These are phyloP conservation scores for Henningerozyma blattae DNA, from an alignment of 805 yeast species.

Conservation along the genomic window DNA sequence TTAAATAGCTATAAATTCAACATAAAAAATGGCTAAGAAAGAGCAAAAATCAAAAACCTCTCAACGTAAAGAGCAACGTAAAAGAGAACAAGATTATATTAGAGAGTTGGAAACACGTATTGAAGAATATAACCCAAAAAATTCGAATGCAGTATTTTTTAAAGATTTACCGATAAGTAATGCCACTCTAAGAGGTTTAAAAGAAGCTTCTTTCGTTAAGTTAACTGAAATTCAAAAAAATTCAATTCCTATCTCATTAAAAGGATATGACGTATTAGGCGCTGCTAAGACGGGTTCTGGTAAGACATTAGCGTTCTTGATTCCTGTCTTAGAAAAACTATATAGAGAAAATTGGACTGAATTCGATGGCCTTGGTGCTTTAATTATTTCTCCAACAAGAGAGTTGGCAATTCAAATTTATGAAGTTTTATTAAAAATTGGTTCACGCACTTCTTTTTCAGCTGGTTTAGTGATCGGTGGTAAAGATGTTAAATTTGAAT, in stretches of 20 bases:
- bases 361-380: conserved; percentile 78
- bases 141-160: conserved; percentile 36
- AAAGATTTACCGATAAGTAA: conserved; percentile 66
- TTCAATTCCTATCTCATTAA: conserved; percentile 63
- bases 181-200: conserved; percentile 57
- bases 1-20: not conserved
- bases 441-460: conserved; percentile 59
- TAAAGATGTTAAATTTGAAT: conserved; percentile 71
- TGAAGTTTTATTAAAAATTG: conserved; percentile 75
- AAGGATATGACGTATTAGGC: conserved; percentile 71
- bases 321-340: conserved; percentile 67
- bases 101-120: conserved; percentile 37
- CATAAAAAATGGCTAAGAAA: conserved; percentile 27
- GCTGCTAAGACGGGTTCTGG: conserved; percentile 85
- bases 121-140: conserved; percentile 39
- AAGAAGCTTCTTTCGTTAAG: conserved; percentile 62
- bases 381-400: conserved; percentile 84
- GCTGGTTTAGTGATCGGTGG: conserved; percentile 94
- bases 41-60: conserved; percentile 18
- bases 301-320: conserved; percentile 74
- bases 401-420: conserved; percentile 86
- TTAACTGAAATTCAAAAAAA: conserved; percentile 81
- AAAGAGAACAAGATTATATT: conserved; percentile 26
- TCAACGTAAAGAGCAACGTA: conserved; percentile 29
- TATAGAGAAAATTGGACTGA: conserved; percentile 66